phyloP scores from a whole-genome alignment of 2,329 filamentous ascomycete species.

The Aspergillus sp. region DNA sequence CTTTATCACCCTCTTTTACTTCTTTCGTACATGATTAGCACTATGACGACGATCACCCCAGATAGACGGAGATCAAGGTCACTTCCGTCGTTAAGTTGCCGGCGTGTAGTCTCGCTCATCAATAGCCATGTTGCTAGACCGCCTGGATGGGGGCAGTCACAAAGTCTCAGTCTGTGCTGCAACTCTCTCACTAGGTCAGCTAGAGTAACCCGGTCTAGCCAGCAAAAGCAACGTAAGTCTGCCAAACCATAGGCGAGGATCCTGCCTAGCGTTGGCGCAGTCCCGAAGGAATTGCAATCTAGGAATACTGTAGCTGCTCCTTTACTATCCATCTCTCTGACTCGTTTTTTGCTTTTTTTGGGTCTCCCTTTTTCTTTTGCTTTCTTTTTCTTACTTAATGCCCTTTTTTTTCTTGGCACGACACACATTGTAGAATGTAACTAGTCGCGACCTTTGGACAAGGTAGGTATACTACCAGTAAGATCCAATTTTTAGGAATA shows the following conservation, averaged over 20 bases:
- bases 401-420: neutral
- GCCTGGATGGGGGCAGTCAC: neutral
- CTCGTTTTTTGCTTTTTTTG: neutral
- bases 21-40: constrained; percentile 19
- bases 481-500: constrained; percentile 10
- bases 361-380: neutral
- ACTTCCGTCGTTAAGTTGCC: constrained; percentile 1
- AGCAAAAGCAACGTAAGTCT: constrained; percentile 3
- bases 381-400: neutral
- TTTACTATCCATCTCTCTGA: neutral
- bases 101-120: neutral
- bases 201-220: neutral
- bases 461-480: neutral
- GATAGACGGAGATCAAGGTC: constrained; percentile 8
- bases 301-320: constrained; percentile 1
- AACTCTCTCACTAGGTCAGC: neutral
- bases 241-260: constrained; percentile 3
- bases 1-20: constrained; percentile 12
- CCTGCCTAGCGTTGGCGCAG: constrained; percentile 1
- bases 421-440: neutral
- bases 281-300: constrained; percentile 4
- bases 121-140: constrained; percentile 3
- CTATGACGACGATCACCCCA: constrained; percentile 22
- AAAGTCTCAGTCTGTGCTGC: constrained; percentile 5
- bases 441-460: neutral